Conservation (phyloP, 176 grass and related monocot species). For the Lolium multiflorum region DNA sequence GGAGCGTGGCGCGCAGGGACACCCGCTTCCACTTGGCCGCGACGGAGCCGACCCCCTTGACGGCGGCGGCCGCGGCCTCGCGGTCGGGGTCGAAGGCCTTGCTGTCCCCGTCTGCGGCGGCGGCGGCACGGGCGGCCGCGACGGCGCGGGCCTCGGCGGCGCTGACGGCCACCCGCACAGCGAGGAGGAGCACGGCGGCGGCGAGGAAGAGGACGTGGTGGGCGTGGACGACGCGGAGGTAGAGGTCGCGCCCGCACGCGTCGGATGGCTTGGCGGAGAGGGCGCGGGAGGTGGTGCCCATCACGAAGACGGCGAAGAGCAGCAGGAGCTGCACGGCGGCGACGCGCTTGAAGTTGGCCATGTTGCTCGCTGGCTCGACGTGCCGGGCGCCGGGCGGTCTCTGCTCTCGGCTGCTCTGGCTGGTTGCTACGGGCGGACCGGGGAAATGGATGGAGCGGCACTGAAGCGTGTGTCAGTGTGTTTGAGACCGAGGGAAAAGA, state of each 20-base stretch:
- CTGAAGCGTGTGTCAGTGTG: too few relatives aligned
- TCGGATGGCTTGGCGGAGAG: not conserved
- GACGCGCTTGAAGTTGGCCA: not conserved
- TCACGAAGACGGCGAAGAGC: not conserved
- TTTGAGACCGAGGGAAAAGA: too few relatives aligned
- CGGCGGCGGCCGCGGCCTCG: not conserved
- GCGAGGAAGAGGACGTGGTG: not conserved
- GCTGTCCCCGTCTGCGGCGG: not conserved
- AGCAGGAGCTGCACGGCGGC: not conserved
- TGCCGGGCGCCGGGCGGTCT: too few relatives aligned
- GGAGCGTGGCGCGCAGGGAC: not conserved
- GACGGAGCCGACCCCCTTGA: not conserved
- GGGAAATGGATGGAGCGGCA: too few relatives aligned
- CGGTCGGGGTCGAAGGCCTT: not conserved
- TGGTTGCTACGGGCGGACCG: too few relatives aligned
- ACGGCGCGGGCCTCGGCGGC: not conserved
- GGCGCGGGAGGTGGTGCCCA: not conserved
- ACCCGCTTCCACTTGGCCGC: not conserved
- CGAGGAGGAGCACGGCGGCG: not conserved
- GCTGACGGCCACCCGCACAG: not conserved
- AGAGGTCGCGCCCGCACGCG: not conserved
- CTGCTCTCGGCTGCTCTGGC: too few relatives aligned
- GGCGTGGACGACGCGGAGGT: not conserved
- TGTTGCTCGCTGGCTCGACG: not conserved
- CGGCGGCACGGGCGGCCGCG: not conserved